A percentile compares a stretch with the other conserved stretches of the same genome.
Conservation (phyloP, 164 flowering plant species). For the Pachysandra terminalis region DNA sequence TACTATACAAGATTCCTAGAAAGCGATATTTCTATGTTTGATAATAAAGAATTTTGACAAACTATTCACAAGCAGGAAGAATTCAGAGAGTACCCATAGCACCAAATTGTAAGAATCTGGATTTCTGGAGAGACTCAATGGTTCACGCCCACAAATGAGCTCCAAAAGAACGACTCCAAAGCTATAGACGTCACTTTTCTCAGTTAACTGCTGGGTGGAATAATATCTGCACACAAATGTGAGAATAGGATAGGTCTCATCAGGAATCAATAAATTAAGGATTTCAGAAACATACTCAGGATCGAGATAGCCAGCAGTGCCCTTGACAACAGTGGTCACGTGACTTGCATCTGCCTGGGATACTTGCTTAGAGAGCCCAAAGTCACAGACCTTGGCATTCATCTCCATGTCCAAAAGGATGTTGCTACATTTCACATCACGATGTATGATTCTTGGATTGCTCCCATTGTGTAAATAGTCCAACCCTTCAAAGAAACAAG, state of each 20-base stretch:
- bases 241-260: slow-evolving; percentile 4
- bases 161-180: slow-evolving; percentile 90
- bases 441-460: slow-evolving; percentile 79
- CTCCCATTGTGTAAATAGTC: slow-evolving; percentile 84
- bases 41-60: too few species aligned
- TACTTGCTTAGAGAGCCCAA: slow-evolving; percentile 87
- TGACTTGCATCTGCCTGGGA: slow-evolving; percentile 63
- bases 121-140: slow-evolving; percentile 61
- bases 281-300: slow-evolving; percentile 60
- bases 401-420: slow-evolving; percentile 72
- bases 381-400: slow-evolving; percentile 85
- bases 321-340: slow-evolving; percentile 81
- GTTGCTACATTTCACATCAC: slow-evolving; percentile 82
- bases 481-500: slow-evolving; percentile 45
- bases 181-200: slow-evolving; percentile 89
- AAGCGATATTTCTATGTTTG: too few species aligned
- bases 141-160: slow-evolving; percentile 88
- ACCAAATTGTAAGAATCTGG: slow-evolving; percentile 88
- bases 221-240: slow-evolving; percentile 53
- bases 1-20: too few species aligned
- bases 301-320: slow-evolving; percentile 89
- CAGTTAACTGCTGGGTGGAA: slow-evolving; percentile 78
- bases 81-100: slow-evolving; percentile 57
- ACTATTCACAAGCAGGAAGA: neutral
- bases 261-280: neutral